Percentiles rank a stretch among this genome's conserved stretches.
Conservation (phyloP, 176 grass and related monocot species). For the Oryza australiensis region DNA sequence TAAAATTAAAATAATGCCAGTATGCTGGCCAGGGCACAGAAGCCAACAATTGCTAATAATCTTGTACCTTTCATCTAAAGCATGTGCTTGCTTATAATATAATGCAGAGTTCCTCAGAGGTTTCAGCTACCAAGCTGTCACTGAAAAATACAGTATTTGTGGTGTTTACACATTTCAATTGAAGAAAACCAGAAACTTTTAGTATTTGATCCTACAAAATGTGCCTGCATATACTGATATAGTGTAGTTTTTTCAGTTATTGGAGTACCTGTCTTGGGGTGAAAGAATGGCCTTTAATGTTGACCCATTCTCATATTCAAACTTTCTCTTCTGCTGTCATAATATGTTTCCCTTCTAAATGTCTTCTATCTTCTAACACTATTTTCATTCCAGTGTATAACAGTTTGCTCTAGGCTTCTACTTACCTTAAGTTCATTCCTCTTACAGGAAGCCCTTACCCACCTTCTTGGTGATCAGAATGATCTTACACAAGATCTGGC, state of each 20-base stretch:
- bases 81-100: conserved; percentile 3
- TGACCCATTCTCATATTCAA: neutral
- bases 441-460: conserved; percentile 83
- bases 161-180: neutral
- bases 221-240: conserved; percentile 19
- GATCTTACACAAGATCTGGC: conserved; percentile 98
- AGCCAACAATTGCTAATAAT: neutral
- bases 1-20: conserved; percentile 3
- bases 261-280: conserved; percentile 2
- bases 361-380: neutral
- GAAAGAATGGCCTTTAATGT: conserved; percentile 4
- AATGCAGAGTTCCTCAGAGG: conserved; percentile 1
- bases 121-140: conserved; percentile 18
- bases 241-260: conserved; percentile 28
- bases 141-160: neutral
- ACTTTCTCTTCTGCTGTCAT: neutral
- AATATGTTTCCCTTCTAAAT: neutral
- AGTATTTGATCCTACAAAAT: conserved; percentile 14
- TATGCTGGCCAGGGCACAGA: neutral
- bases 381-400: neutral
- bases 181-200: neutral
- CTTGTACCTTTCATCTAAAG: neutral
- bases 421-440: conserved; percentile 33
- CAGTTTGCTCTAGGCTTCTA: neutral
- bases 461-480: conserved; percentile 95